Evolutionary conservation across 352 stramenopile species (phyloP).

Genomic region (Peronospora farinosa): DNA sequence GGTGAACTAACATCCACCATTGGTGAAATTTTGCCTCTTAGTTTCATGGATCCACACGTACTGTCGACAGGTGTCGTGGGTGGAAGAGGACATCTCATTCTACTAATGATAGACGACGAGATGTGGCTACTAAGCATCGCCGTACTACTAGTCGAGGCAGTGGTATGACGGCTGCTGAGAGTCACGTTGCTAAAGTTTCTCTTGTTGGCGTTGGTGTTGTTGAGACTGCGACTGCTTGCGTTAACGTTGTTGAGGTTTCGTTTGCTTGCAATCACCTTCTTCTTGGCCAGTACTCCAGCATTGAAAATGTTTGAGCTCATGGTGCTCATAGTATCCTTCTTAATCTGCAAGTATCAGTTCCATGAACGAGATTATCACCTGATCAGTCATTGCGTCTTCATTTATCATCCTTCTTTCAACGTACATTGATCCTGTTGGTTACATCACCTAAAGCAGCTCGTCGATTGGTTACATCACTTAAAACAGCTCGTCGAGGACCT

Average conservation of each 20-base stretch:
- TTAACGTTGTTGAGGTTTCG: slow-evolving; percentile 33
- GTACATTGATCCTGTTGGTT: slow-evolving; percentile 56
- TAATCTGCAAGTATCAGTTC: slow-evolving; percentile 33
- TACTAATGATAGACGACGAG: slow-evolving; percentile 24
- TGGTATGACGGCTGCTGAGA: slow-evolving; percentile 16
- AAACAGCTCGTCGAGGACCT: slow-evolving; percentile 20
- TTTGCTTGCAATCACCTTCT: slow-evolving; percentile 45
- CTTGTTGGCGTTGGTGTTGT: slow-evolving; percentile 18
- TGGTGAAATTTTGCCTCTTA: slow-evolving; percentile 26
- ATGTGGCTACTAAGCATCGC: slow-evolving; percentile 10
- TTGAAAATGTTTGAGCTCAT: slow-evolving; percentile 29
- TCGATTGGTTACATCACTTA: slow-evolving; percentile 47
- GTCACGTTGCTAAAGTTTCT: slow-evolving; percentile 23
- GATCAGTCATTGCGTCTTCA: background rate
- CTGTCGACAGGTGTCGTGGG: slow-evolving; percentile 30
- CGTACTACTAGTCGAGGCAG: slow-evolving; percentile 1
- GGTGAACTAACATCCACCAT: slow-evolving; percentile 18
- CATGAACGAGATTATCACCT: background rate
- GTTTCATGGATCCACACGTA: slow-evolving; percentile 32
- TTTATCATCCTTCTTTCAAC: slow-evolving; percentile 4
- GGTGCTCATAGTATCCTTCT: slow-evolving; percentile 43
- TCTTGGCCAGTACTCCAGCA: slow-evolving; percentile 29
- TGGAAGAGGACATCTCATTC: slow-evolving; percentile 21
- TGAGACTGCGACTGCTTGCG: slow-evolving; percentile 14
- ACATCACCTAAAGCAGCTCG: slow-evolving; percentile 53